Percentiles rank a stretch among this genome's conserved stretches.
phyloP scores from a whole-genome alignment of 176 grass and related monocot species.

The Avena insularis region DNA sequence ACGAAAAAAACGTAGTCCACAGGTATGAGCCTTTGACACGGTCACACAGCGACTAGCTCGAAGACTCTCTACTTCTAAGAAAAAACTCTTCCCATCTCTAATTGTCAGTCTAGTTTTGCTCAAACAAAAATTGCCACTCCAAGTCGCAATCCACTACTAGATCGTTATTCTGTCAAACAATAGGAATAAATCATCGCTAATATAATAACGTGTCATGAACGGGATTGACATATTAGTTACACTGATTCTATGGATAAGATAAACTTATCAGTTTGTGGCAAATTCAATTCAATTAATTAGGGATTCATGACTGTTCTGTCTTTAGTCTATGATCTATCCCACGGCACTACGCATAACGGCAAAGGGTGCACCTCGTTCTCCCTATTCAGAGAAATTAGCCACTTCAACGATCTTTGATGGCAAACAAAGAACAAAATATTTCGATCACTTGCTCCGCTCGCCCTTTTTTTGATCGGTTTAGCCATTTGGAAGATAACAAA shows the following conservation, averaged over 20 bases:
- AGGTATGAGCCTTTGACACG: too few relatives aligned
- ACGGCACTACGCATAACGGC: neutral
- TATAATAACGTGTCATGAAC: slow-evolving; percentile 40
- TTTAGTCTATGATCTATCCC: slow-evolving; percentile 6
- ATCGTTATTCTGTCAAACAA: neutral
- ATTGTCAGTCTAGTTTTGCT: too few relatives aligned
- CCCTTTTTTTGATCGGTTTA: neutral
- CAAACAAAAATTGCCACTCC: neutral
- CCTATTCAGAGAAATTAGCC: too few relatives aligned
- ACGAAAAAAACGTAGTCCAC: too few relatives aligned
- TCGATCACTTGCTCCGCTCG: too few relatives aligned
- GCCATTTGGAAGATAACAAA: slow-evolving; percentile 5
- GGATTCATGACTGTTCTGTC: neutral
- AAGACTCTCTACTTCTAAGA: too few relatives aligned
- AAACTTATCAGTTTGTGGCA: neutral
- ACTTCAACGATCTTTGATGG: too few relatives aligned
- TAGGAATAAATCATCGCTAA: slow-evolving; percentile 32
- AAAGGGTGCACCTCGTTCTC: neutral
- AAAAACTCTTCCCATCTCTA: too few relatives aligned
- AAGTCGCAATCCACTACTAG: neutral
- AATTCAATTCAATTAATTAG: neutral
- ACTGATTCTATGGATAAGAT: neutral
- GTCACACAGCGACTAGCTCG: too few relatives aligned
- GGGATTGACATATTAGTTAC: slow-evolving; percentile 4
- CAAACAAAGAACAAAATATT: too few relatives aligned